phyloP scores from a whole-genome alignment of 768 basidiomycete genomes.

The Amyloporia xantha region DNA sequence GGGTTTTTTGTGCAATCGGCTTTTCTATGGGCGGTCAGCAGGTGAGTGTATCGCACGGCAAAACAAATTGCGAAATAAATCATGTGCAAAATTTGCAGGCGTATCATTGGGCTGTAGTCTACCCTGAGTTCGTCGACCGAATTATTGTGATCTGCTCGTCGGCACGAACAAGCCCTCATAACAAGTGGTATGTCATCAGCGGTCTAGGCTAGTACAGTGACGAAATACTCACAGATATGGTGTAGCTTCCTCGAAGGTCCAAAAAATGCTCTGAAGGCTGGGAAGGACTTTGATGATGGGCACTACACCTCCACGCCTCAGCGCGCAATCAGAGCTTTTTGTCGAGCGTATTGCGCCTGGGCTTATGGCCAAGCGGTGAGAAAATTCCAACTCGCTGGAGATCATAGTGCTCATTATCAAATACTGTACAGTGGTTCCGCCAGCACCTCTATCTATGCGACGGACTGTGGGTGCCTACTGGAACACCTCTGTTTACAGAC shows the following conservation, averaged over 20 bases:
- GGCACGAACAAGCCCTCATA: conserved; percentile 46
- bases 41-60: conserved; percentile 10
- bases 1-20: conserved; percentile 20
- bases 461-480: conserved; percentile 29
- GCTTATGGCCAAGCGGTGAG: conserved; percentile 38
- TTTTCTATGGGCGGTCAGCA: conserved; percentile 27
- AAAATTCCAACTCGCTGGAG: not conserved
- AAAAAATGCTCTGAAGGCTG: conserved; percentile 43
- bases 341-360: conserved; percentile 48
- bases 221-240: not conserved
- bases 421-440: conserved; percentile 40
- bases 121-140: conserved; percentile 43
- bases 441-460: conserved; percentile 35
- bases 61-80: too few relatives aligned
- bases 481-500: not conserved
- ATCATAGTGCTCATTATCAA: not conserved
- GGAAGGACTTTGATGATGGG: conserved; percentile 45
- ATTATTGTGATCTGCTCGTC: conserved; percentile 41
- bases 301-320: conserved; percentile 42
- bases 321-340: conserved; percentile 46
- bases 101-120: conserved; percentile 50
- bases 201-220: not conserved
- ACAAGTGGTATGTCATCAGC: conserved; percentile 34
- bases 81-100: conserved; percentile 28
- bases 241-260: conserved; percentile 50